These are phyloP conservation scores for Neofusicoccum ribis DNA, from an alignment of 2,329 filamentous ascomycete genomes.

Conservation along the genomic window DNA sequence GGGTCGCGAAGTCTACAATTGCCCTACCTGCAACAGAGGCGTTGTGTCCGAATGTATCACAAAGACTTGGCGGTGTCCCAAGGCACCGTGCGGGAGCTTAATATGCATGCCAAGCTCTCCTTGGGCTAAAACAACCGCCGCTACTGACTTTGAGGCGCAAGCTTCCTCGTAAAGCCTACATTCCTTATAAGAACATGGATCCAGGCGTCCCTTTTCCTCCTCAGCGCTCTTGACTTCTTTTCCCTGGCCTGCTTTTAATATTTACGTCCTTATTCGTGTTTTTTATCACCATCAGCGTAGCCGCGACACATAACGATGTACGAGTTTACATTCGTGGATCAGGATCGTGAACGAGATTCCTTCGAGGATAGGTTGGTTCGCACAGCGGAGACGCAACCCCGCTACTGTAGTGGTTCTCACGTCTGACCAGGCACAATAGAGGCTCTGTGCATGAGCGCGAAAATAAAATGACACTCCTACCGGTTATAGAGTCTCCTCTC, in stretches of 20 bases:
- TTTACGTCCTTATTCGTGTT: background rate
- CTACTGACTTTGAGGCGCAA: background rate
- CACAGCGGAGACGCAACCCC: background rate
- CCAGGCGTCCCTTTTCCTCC: no score
- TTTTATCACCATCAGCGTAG: background rate
- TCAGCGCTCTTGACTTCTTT: no score
- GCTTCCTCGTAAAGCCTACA: background rate
- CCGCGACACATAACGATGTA: background rate
- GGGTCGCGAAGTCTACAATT: no score
- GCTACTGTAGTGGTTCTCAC: no score
- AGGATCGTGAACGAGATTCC: background rate
- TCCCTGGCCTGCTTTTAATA: background rate
- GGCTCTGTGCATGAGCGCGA: background rate
- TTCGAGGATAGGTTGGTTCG: background rate
- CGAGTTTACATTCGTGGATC: background rate
- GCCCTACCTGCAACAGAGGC: background rate
- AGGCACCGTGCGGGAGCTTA: background rate
- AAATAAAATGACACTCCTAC: background rate
- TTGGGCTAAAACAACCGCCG: background rate
- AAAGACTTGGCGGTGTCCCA: background rate
- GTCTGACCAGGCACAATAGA: background rate
- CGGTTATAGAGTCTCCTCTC: background rate
- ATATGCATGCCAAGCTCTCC: background rate
- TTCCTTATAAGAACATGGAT: background rate
- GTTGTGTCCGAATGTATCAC: background rate